Evolutionary conservation across 805 yeast species (phyloP), one percentile per base, ranked within the genome.

Genomic region (Candida suzukii): DNA sequence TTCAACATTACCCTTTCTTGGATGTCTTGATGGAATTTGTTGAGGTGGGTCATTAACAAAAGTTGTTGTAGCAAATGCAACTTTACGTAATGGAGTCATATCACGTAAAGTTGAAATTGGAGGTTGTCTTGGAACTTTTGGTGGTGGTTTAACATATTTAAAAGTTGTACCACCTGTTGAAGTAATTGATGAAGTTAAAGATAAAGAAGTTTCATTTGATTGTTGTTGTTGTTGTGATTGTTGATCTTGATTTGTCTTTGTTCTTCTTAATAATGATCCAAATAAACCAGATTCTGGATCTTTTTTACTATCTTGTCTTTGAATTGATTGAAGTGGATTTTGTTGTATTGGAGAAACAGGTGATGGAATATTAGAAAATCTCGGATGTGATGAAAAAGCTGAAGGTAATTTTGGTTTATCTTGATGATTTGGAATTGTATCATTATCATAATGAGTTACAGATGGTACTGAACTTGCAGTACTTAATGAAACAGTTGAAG

Each of bases 21-120:
- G 96, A 45, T 71, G 73, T 54, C 95, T 67, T 2, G 95, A 83
- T 2, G 97, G 97, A 46, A 90, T 84, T 57, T 88, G 96, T 55
- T 90, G 97, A 1, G 96, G 95, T 2, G 97, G 97, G 59, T 90
- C 96, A 46, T 68, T 70, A 0, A 70, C 71, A 46, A 88, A 74
- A 40, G 81, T 77, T 39, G 84, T 84, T 4, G 87, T 70, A 0
- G 93, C 88, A 60, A 90, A 90, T 0, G 78, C 73, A 4, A 88
- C 95, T 46, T 90, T 67, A 47, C 75, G 71, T 56, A 85, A 64
- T 14, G 56, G 67, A 52, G 46, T 56, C 9, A 62, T 41, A 10
- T 49, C 53, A 29, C 47, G 43, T 18, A 64, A 46, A 2, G 45
- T 49, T 17, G 49, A 40, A 13, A 64, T 50, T 18, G 63, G 62